Percentiles rank a stretch among this genome's conserved stretches.
These are phyloP conservation scores for Myriosclerotinia curreyana DNA, from an alignment of 2,329 filamentous ascomycete genomes.

Conservation along the genomic window DNA sequence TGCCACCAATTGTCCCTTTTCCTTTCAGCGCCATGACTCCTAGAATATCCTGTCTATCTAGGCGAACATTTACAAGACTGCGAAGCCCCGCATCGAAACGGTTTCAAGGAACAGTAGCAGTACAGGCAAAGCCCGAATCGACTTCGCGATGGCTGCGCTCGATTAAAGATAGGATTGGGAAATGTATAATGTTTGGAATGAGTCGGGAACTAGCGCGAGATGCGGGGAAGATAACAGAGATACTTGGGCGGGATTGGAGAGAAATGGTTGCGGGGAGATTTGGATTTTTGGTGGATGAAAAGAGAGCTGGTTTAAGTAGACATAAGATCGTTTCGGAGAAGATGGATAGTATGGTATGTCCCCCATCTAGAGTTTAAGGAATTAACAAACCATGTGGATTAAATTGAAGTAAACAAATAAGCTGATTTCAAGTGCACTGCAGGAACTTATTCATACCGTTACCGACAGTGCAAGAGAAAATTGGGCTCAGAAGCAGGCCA, in stretches of 20 bases:
- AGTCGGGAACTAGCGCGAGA: slow-evolving; percentile 53
- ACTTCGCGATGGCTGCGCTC: slow-evolving; percentile 65
- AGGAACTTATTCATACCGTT: slow-evolving; percentile 84
- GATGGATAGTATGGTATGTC: slow-evolving; percentile 64
- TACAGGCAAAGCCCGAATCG: background rate
- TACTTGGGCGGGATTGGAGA: slow-evolving; percentile 65
- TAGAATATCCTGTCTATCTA: background rate
- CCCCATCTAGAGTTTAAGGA: slow-evolving; percentile 13
- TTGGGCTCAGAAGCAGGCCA: slow-evolving; percentile 70
- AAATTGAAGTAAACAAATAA: background rate
- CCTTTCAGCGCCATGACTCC: background rate
- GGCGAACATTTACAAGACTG: background rate
- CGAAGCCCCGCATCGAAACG: background rate
- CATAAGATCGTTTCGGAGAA: slow-evolving; percentile 80
- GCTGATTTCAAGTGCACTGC: background rate
- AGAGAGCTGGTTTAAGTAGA: slow-evolving; percentile 59
- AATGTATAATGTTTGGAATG: slow-evolving; percentile 73
- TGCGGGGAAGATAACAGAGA: slow-evolving; percentile 57
- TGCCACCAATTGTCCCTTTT: background rate
- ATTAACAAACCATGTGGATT: no score
- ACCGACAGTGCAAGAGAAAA: slow-evolving; percentile 77
- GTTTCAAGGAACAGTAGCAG: background rate
- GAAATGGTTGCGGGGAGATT: slow-evolving; percentile 70
- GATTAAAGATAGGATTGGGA: slow-evolving; percentile 64
- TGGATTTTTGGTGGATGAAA: slow-evolving; percentile 65